A percentile compares a stretch with the other conserved stretches of the same genome.
Conservation (phyloP, 1,284 basidiomycete genomes). For the Puccinia coronata region DNA sequence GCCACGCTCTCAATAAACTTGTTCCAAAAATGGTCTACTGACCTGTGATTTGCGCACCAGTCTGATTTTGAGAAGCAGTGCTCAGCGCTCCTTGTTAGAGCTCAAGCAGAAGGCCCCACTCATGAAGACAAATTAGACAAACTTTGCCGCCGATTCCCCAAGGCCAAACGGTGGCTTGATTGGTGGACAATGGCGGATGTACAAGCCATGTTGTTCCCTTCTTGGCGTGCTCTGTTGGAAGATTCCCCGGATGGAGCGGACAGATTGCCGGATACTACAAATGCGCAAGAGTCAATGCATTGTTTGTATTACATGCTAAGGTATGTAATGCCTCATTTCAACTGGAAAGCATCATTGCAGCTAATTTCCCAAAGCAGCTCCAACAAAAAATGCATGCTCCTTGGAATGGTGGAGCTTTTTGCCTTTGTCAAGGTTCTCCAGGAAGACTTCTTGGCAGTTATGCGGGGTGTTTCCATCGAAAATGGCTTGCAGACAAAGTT, state of each 20-base stretch:
- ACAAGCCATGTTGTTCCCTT: slow-evolving; percentile 9
- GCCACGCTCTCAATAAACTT: not conserved
- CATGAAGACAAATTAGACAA: not conserved
- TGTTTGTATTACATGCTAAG: slow-evolving; percentile 19
- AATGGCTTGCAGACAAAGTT: too few relatives aligned
- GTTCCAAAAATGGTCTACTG: too few relatives aligned
- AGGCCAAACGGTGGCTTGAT: too few relatives aligned
- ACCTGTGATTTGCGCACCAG: not conserved
- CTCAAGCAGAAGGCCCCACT: not conserved
- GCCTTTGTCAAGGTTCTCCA: too few relatives aligned
- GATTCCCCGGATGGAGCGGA: not conserved
- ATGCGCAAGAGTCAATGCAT: too few relatives aligned
- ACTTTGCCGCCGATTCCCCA: not conserved
- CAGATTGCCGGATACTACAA: slow-evolving; percentile 12
- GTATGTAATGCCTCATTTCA: not conserved
- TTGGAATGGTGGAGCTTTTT: too few relatives aligned
- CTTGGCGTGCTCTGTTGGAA: not conserved
- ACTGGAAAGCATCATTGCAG: not conserved
- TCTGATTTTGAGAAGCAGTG: not conserved
- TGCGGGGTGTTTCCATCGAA: too few relatives aligned
- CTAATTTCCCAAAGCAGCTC: too few relatives aligned
- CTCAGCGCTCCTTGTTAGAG: not conserved
- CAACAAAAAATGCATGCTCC: too few relatives aligned
- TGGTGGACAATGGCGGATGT: too few relatives aligned
- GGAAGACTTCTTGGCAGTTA: too few relatives aligned